These are phyloP conservation scores for Salix suchowensis DNA, from an alignment of 345 rosid species.

Conservation along the genomic window DNA sequence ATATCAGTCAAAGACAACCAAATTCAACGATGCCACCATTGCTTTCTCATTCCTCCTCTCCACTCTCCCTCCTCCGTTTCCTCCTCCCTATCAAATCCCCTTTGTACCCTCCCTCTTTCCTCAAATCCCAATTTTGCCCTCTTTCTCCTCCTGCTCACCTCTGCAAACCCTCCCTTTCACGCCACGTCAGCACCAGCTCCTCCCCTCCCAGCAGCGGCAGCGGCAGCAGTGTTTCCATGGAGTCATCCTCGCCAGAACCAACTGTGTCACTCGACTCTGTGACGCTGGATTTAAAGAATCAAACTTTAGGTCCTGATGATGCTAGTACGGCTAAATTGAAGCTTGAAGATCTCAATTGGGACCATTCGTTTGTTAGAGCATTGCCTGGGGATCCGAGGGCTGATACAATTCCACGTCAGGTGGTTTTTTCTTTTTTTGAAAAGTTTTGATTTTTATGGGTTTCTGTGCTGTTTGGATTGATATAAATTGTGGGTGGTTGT, in stretches of 20 bases:
- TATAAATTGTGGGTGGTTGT: background rate
- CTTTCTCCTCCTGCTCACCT: background rate
- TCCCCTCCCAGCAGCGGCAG: conserved; percentile 13
- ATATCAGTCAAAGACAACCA: background rate
- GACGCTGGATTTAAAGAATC: conserved; percentile 63
- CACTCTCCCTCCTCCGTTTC: conserved; percentile 35
- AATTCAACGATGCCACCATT: background rate
- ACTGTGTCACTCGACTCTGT: conserved; percentile 56
- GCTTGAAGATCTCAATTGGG: conserved; percentile 86
- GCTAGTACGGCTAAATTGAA: conserved; percentile 21
- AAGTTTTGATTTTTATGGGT: background rate
- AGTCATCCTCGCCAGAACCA: conserved; percentile 34
- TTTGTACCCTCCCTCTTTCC: conserved; percentile 27
- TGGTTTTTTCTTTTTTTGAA: conserved; percentile 13
- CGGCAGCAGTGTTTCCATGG: conserved; percentile 38
- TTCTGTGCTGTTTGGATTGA: background rate
- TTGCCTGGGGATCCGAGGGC: conserved; percentile 79
- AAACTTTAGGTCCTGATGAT: conserved; percentile 39
- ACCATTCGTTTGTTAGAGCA: conserved; percentile 75
- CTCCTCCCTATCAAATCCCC: conserved; percentile 17
- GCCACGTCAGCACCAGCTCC: conserved; percentile 28
- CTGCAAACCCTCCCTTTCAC: conserved; percentile 21
- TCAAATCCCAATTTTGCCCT: conserved; percentile 21
- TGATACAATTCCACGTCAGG: conserved; percentile 77
- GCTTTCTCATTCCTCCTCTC: conserved; percentile 31